Evolutionary conservation across 2,329 filamentous ascomycete genomes (phyloP).

Genomic region (Lomentospora prolificans): DNA sequence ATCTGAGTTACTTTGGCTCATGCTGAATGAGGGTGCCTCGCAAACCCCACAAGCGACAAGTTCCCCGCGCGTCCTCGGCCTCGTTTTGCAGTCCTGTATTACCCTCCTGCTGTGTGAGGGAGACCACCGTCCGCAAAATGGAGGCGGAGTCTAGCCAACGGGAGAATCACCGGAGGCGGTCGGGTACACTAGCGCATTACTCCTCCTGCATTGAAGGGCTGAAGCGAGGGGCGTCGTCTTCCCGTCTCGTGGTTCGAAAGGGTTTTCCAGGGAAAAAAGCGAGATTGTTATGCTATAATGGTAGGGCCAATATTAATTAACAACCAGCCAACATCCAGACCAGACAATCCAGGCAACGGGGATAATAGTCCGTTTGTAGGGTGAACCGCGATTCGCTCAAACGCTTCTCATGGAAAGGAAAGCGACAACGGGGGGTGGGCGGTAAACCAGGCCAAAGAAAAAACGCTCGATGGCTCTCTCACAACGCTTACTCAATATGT

Average conservation of each 20-base stretch:
- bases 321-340: background rate
- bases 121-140: background rate
- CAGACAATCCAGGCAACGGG: background rate
- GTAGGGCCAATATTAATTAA: background rate
- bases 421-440: too few relatives aligned
- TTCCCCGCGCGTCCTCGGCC: background rate
- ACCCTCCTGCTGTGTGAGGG: background rate
- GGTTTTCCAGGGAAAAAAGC: background rate
- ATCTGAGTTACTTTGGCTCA: background rate
- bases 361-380: background rate
- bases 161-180: background rate
- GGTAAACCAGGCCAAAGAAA: too few relatives aligned
- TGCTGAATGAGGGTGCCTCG: background rate
- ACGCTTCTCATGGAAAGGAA: background rate
- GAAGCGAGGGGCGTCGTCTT: background rate
- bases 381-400: background rate
- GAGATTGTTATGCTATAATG: background rate
- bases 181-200: background rate
- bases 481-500: too few relatives aligned
- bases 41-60: background rate
- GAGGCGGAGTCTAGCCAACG: background rate
- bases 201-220: background rate
- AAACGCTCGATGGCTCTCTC: too few relatives aligned
- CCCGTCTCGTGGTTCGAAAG: background rate
- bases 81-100: background rate